Percentiles rank a stretch among this genome's conserved stretches.
Conservation (phyloP, 441 rosid species). For the Populus hybrid region DNA sequence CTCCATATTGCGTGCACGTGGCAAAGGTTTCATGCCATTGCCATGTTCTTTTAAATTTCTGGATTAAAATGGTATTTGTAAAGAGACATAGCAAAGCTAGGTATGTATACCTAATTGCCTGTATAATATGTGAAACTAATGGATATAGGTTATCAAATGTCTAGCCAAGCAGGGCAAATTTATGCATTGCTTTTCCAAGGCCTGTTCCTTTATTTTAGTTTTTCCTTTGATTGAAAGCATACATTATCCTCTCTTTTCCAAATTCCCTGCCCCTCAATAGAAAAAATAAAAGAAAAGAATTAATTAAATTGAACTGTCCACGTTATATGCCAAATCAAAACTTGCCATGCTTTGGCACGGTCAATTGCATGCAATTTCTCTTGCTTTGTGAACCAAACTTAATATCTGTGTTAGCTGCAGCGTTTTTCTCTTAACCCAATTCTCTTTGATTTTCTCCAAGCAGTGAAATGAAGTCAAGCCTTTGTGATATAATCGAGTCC, state of each 20-base stretch:
- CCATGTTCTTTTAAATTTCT: neutral
- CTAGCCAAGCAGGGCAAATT: neutral
- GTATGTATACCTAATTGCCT: neutral
- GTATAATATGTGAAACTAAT: neutral
- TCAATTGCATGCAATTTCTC: neutral
- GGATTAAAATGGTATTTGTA: neutral
- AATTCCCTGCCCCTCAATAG: neutral
- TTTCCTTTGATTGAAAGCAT: neutral
- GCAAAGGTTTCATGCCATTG: neutral
- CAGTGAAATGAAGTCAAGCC: constrained; percentile 48
- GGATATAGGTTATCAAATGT: neutral
- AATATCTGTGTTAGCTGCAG: too few species aligned
- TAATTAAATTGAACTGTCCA: neutral
- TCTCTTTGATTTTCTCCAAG: constrained; percentile 15
- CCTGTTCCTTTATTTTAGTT: neutral
- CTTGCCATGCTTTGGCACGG: neutral
- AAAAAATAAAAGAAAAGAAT: neutral
- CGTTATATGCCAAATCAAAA: neutral
- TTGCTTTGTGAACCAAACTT: neutral
- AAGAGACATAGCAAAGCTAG: neutral
- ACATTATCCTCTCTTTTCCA: neutral
- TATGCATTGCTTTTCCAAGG: too few species aligned
- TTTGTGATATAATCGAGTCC: constrained; percentile 43
- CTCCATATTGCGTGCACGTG: neutral
- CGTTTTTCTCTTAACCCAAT: neutral